Base-by-base conservation (phyloP, 2,329 filamentous ascomycete species). In the Pseudonectria foliicola region DNA sequence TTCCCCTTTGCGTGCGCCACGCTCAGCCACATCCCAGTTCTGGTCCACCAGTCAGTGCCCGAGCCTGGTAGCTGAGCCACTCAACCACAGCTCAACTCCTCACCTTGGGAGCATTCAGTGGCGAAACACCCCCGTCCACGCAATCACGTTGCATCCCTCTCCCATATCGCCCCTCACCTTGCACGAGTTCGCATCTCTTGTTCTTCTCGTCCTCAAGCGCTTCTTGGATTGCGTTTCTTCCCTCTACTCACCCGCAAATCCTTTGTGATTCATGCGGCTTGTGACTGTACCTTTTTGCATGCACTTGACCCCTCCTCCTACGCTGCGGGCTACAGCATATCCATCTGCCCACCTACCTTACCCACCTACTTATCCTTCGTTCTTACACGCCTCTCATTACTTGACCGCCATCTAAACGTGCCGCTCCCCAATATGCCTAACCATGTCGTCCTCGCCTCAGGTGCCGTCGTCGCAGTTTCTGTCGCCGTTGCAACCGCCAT, bases 401-500 rank as follows among this genome's bases (percentile, higher is more conserved):
- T n/a, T n/a, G n/a, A n/a, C n/a, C n/a, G n/a, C n/a, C n/a, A n/a
- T n/a, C n/a, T n/a, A n/a, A n/a, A n/a, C n/a, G n/a, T n/a, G n/a
- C 18, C 26, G 10, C 27, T 34, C 32, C 38, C 25, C 32, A 57
- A 41, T 27, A 77, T 77, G 72, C 73, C 73, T 73, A 76, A 76
- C 62, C 70, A 73, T 46, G 59, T 68, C 45, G 63, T 68, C 28
- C 48, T 75, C 38, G 66, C 67, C 41, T 72, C 74, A 69, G 74
- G 68, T 46, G 74, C 73, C 63, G 64, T 75, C 31, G 68, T 76
- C 44, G 75, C 71, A 59, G 63, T 75, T 24, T 70, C 73, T 21
- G 66, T 77, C 39, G 73, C 71, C 36, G 68, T 77, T 38, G 72
- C 73, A 16, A 69, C 73, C 24, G 73, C 73, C 39, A 68, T 77